Base-by-base conservation (phyloP, 257 asterid genomes). In the Eucommia ulmoides region DNA sequence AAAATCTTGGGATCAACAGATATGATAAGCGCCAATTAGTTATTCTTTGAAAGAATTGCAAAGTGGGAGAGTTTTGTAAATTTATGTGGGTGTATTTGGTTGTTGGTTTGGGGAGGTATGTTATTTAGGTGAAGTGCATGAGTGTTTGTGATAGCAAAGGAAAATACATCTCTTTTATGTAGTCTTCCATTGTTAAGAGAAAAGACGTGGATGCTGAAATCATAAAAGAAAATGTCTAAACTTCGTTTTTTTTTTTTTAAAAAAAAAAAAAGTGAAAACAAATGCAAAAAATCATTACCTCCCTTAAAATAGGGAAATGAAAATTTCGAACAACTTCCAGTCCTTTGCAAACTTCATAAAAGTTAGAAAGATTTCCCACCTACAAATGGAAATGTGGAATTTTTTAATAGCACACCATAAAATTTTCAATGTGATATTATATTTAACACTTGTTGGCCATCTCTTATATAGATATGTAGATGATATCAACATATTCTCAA, bases 131-230 rank as follows among this genome's bases (percentile, higher is more conserved):
- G n/a, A n/a, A n/a, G n/a, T n/a, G n/a, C n/a, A n/a, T n/a, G n/a
- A n/a, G n/a, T n/a, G n/a, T n/a, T n/a, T n/a, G n/a, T n/a, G n/a
- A n/a, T n/a, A n/a, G n/a, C n/a, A n/a, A n/a, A n/a, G n/a, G n/a
- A n/a, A n/a, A n/a, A n/a, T n/a, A n/a, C 58, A 94, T 95, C 7
- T 91, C 99, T 70, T 74, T 79, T 23, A 86, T 93, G 55, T 86
- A 91, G 76, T 91, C 97, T 74, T 91, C 99, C 99, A 91, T 91
- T 56, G 99, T 81, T 86, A 77, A 95, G 51, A 91, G 54, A 65
- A 91, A 91, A 24, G 99, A 91, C 85, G 87, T 38, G 97, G 97
- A 24, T 96, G 97, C 99, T 91, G 56, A 41, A 78, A 58, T 51
- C 61, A 55, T 66, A 24, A 55, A 61, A 24, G 33, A 45, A 54